Evolutionary conservation across 129 eudicot species (phyloP), one percentile per base, ranked within the genome.

Genomic region (Erigeron canadensis): DNA sequence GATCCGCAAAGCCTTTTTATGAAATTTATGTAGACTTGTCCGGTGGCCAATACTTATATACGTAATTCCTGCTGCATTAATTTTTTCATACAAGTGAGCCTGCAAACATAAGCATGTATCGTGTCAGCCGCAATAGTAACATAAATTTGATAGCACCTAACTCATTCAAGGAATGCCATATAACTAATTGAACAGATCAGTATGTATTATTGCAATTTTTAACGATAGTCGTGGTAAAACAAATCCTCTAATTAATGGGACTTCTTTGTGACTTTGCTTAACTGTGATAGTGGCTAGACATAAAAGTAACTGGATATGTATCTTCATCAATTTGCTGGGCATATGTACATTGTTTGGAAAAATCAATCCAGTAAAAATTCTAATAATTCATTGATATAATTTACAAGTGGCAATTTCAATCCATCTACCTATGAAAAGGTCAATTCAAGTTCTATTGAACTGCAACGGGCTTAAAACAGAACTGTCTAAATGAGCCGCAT

Each of bases 1-100:
- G 76, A 92, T 85, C 58, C 79, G 83, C 70, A 92, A 77, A 7
- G 82, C 73, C 59, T 69, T 86, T 38, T 80, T 89, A 80, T 92
- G 98, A 83, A 86, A 72, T 38, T 86, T 77, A 54, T 63, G 80
- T 23, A 89, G 86, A 40, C 88, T 85, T 65, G 82, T 76, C 39
- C 95, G 61, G 58, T 92, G 98, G 70, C 96, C 98, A 41, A 92
- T 81, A 42, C 96, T 89, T 64, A 92, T 67, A 62, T 86, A 89
- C 5, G 96, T 87, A 71, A 89, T 81, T 43, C 96, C 98, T 22
- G 91, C 84, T 76, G 85, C 86, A 73, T 86, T 83, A n/a, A 88
- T 85, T 69, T 67, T 84, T 63, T 60, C 68, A 82, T 91, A 89
- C 63, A 88, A 76, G 83, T 79, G 84, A 7, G 86, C 84, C 97